Evolutionary conservation across 331 rosid genomes (phyloP).

Genomic region (Acacia pycnantha): DNA sequence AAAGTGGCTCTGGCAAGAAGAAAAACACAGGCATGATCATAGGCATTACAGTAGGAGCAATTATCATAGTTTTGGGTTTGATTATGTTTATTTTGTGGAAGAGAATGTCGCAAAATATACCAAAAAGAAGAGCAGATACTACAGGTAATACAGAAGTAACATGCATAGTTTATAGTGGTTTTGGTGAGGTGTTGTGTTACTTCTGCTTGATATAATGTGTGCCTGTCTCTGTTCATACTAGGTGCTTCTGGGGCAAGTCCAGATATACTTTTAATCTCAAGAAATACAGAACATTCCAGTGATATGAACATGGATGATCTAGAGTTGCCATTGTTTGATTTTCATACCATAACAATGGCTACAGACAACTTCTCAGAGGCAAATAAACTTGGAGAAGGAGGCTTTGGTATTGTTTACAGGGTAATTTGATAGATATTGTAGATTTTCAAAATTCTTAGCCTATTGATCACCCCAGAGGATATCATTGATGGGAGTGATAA

Average conservation of each 20-base stretch:
- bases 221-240: not conserved
- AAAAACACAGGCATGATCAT: slow-evolving; percentile 3
- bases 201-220: not conserved
- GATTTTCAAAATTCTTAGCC: too few species aligned
- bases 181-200: not conserved
- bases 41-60: slow-evolving; percentile 26
- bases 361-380: slow-evolving; percentile 26
- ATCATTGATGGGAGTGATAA: too few species aligned
- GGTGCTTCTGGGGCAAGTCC: slow-evolving; percentile 28
- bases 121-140: slow-evolving; percentile 5
- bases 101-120: not conserved
- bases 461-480: too few species aligned
- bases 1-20: slow-evolving; percentile 8
- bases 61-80: slow-evolving; percentile 29
- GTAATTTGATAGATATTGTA: too few species aligned
- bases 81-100: slow-evolving; percentile 30
- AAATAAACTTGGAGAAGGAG: slow-evolving; percentile 27
- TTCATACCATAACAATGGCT: slow-evolving; percentile 13
- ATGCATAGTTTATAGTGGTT: not conserved
- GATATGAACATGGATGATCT: not conserved
- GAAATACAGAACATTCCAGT: slow-evolving; percentile 33
- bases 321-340: slow-evolving; percentile 21
- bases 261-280: slow-evolving; percentile 30
- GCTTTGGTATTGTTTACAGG: slow-evolving; percentile 35
- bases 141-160: slow-evolving; percentile 27